phyloP scores from a whole-genome alignment of 2,329 filamentous ascomycete species.

The Teratosphaeriaceae sp. region DNA sequence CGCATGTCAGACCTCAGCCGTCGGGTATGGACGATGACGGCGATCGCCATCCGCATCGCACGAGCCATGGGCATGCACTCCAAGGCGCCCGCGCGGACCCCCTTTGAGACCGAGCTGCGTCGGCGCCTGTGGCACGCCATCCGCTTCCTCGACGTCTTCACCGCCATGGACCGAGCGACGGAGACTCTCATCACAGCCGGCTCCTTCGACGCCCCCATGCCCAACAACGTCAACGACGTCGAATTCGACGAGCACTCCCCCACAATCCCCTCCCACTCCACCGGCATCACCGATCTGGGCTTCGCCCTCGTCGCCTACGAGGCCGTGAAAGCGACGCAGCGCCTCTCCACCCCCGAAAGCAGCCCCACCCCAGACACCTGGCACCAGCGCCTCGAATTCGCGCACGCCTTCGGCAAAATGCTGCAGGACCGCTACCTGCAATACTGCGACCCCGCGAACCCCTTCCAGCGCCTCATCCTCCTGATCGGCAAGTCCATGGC shows the following conservation, averaged over 20 bases:
- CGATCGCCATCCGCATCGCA: conserved; percentile 27
- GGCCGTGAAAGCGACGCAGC: conserved; percentile 9
- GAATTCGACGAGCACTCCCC: conserved; percentile 23
- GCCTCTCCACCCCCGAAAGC: conserved; percentile 13
- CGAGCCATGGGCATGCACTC: conserved; percentile 26
- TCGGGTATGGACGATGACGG: conserved; percentile 26
- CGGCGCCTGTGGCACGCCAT: conserved; percentile 27
- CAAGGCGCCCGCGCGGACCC: conserved; percentile 17
- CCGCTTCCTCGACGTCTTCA: conserved; percentile 25
- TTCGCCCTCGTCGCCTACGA: conserved; percentile 13
- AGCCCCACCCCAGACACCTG: conserved; percentile 17
- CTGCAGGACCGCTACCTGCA: conserved; percentile 20
- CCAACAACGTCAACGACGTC: conserved; percentile 26
- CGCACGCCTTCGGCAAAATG: conserved; percentile 16
- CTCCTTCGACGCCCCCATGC: conserved; percentile 19
- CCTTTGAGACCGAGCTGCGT: conserved; percentile 26
- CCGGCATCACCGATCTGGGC: conserved; percentile 25
- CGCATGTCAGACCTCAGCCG: conserved; percentile 22
- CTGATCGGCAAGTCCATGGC: conserved; percentile 20
- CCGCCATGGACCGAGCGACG: conserved; percentile 26
- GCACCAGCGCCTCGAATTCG: conserved; percentile 25
- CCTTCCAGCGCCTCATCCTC: conserved; percentile 18
- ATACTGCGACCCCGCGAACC: conserved; percentile 18
- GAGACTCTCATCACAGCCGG: conserved; percentile 19
- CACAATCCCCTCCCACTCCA: conserved; percentile 14